A percentile compares a stretch with the other conserved stretches of the same genome.
Conservation (phyloP, 441 rosid genomes). For the Gossypium schwendimanii region DNA sequence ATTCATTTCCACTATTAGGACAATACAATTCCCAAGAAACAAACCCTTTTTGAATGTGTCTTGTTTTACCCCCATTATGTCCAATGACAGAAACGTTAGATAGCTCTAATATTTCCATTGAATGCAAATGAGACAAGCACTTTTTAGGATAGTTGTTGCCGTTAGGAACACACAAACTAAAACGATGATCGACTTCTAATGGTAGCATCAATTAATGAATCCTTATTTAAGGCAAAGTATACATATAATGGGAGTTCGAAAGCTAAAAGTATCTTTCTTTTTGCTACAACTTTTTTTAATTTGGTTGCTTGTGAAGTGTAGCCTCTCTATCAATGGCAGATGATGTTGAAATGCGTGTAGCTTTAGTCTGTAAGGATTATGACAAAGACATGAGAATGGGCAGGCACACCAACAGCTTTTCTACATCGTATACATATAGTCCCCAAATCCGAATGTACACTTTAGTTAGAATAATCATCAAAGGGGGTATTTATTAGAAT, state of each 20-base stretch:
- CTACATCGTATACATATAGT: not conserved
- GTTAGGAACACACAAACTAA: not conserved
- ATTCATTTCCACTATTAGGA: not conserved
- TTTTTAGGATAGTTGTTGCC: not conserved
- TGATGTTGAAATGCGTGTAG: slow-evolving; percentile 13
- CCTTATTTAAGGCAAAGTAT: not conserved
- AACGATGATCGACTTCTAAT: not conserved
- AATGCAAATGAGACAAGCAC: not conserved
- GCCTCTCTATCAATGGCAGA: slow-evolving; percentile 8
- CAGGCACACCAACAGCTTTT: not conserved
- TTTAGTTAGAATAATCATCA: not conserved
- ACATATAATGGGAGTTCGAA: not conserved
- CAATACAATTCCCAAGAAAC: not conserved
- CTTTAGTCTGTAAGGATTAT: not conserved
- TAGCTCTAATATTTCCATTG: not conserved
- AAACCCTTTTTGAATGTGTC: not conserved
- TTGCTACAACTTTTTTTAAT: not conserved
- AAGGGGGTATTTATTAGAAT: not conserved
- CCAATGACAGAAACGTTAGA: too few species aligned
- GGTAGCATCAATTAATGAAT: not conserved
- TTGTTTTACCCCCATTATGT: not conserved
- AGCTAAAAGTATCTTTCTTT: not conserved
- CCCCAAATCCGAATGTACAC: not conserved
- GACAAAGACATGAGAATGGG: slow-evolving; percentile 13
- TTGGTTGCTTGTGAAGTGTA: not conserved